Evolutionary conservation across 2,329 filamentous ascomycete genomes (phyloP), one percentile per base, ranked within the genome.

Genomic region (Cladorrhinum sp.): DNA sequence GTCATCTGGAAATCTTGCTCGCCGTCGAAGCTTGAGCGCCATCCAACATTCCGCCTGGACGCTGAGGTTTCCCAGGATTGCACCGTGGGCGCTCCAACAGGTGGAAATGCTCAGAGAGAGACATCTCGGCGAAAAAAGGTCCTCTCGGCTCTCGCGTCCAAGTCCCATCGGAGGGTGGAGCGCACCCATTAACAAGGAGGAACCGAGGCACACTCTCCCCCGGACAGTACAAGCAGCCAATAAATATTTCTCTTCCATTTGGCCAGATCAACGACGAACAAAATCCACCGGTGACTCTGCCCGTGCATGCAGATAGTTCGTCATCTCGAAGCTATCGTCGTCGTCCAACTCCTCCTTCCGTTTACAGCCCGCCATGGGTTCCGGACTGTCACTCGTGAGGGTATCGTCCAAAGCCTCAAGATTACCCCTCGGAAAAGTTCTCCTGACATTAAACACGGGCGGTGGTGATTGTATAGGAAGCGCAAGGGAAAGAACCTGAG

Each of bases 281-380:
- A 45, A 45, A 45, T 45, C 41, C 16, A 22, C 36, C 25, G 38
- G 23, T 22, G 32, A 49, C 56, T 58, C 38, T 4, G 57, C 41
- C n/a, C 25, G 57, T 1, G 23, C 36, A 9, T 49, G 16, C 13
- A 55, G 54, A 27, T 67, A 65, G 16, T 59, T 59, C 16, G 36
- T 61, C 62, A 67, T 58, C 24, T 67, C 65, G 51, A 67, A 60
- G 16, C 59, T 62, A 45, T 63, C 61, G 1, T 62, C 55, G 16
- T 65, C 62, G 13, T 61, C 59, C 55, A 49, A 58, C 3, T 62
- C 63, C n/a, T 59, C 53, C 27, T 13, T 53, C 25, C 16, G 6
- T 41, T 38, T 20, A 29, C 12, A 16, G 12, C 6, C 41, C 13
- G 29, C 10, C 13, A 18, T 24, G 13, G 50, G 62, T 25, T 62